These are phyloP conservation scores for Helianthus annuus DNA, from an alignment of 129 eudicot genomes.

Conservation along the genomic window DNA sequence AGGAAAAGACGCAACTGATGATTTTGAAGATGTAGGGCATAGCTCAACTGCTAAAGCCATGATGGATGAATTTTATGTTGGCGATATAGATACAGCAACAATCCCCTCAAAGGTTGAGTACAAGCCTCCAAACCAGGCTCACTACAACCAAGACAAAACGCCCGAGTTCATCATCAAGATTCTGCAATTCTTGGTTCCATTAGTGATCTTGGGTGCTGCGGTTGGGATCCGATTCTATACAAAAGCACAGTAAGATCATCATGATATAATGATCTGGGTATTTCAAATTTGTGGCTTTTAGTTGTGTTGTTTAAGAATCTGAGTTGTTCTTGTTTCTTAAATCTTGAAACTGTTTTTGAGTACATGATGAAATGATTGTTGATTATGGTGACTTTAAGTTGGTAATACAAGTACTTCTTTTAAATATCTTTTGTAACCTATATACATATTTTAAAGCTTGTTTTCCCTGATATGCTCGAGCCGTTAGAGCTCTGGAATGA, in stretches of 20 bases:
- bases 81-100: conserved; percentile 70
- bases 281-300: conserved; percentile 1
- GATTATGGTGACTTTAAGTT: conserved; percentile 26
- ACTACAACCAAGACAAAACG: conserved; percentile 90
- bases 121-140: conserved; percentile 84
- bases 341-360: conserved; percentile 18
- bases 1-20: conserved; percentile 98
- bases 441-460: background rate
- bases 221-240: conserved; percentile 86
- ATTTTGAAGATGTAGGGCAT: conserved; percentile 98
- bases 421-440: background rate
- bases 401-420: conserved; percentile 14
- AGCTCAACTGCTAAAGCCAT: conserved; percentile 78
- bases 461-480: background rate
- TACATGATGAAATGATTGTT: conserved; percentile 14
- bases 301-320: conserved; percentile 27
- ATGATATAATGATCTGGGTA: background rate
- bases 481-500: background rate
- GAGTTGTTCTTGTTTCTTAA: conserved; percentile 26
- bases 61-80: conserved; percentile 81
- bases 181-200: conserved; percentile 90
- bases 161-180: conserved; percentile 80
- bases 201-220: conserved; percentile 80
- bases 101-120: conserved; percentile 62
- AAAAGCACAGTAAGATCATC: conserved; percentile 42